phyloP scores from a whole-genome alignment of 345 rosid genomes.

The Bretschneidera sinensis region DNA sequence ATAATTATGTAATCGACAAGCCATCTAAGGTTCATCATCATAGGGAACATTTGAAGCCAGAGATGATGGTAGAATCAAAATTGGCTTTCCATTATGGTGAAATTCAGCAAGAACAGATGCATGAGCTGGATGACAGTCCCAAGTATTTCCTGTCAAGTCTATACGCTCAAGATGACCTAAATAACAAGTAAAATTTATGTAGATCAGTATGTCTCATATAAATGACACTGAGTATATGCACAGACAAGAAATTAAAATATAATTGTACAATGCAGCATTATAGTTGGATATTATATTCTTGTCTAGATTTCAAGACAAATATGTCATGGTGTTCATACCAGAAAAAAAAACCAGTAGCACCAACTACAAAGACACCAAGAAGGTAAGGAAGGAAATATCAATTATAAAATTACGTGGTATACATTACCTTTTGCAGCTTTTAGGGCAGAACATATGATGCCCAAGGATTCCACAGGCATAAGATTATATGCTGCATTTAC shows the following conservation, averaged over 20 bases:
- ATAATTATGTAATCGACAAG: neutral
- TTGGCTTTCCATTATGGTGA: conserved; percentile 53
- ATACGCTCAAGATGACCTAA: conserved; percentile 57
- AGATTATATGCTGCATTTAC: conserved; percentile 69
- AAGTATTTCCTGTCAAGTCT: conserved; percentile 74
- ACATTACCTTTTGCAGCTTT: conserved; percentile 47
- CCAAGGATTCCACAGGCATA: conserved; percentile 69
- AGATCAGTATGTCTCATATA: neutral
- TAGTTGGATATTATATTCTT: no score
- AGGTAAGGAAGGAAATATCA: neutral
- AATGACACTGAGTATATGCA: neutral
- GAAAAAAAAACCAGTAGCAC: neutral
- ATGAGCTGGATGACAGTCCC: conserved; percentile 35
- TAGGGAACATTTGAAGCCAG: conserved; percentile 38
- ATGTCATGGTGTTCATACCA: neutral
- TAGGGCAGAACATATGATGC: conserved; percentile 51
- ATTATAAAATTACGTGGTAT: neutral
- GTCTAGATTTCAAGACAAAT: neutral
- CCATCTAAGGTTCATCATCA: conserved; percentile 74
- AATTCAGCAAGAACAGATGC: conserved; percentile 47
- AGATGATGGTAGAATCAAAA: conserved; percentile 47
- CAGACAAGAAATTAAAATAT: neutral
- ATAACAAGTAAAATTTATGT: conserved; percentile 5
- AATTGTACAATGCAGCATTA: neutral
- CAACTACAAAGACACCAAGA: neutral